Evolutionary conservation across 805 yeast species (phyloP).

Genomic region (Myxozyma kluyveri): DNA sequence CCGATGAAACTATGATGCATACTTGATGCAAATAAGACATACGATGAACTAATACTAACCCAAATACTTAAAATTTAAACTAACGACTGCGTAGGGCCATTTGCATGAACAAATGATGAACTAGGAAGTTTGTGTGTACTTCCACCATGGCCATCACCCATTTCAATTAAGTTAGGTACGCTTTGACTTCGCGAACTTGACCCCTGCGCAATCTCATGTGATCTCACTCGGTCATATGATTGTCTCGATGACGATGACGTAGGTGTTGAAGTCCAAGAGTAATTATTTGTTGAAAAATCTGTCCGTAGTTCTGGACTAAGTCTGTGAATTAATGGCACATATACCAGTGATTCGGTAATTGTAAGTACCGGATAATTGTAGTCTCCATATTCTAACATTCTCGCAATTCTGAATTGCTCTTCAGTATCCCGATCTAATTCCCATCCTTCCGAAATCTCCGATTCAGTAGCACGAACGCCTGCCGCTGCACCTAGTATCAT

Average conservation of each 20-base stretch:
- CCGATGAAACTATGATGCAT: too few relatives aligned
- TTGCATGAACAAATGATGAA: too few relatives aligned
- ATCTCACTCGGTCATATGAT: too few relatives aligned
- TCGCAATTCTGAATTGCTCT: constrained; percentile 37
- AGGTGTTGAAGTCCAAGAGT: background rate
- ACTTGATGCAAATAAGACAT: too few relatives aligned
- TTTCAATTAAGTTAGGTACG: background rate
- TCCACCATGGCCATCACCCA: background rate
- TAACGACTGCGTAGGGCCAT: too few relatives aligned
- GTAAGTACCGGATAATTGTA: constrained; percentile 45
- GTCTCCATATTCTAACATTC: constrained; percentile 40
- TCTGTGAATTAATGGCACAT: constrained; percentile 13
- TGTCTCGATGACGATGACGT: background rate
- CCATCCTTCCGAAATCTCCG: constrained; percentile 10
- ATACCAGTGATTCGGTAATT: constrained; percentile 32
- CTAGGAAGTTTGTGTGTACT: too few relatives aligned
- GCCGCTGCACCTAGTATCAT: background rate
- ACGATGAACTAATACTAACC: too few relatives aligned
- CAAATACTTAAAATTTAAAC: too few relatives aligned
- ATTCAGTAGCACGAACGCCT: background rate
- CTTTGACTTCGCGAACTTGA: background rate
- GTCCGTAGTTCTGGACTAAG: background rate
- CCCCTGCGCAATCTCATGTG: too few relatives aligned
- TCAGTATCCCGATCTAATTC: constrained; percentile 37
- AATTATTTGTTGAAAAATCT: background rate